Evolutionary conservation across 805 yeast species (phyloP), one percentile per base, ranked within the genome.

Genomic region (Kuraishia ogatae): DNA sequence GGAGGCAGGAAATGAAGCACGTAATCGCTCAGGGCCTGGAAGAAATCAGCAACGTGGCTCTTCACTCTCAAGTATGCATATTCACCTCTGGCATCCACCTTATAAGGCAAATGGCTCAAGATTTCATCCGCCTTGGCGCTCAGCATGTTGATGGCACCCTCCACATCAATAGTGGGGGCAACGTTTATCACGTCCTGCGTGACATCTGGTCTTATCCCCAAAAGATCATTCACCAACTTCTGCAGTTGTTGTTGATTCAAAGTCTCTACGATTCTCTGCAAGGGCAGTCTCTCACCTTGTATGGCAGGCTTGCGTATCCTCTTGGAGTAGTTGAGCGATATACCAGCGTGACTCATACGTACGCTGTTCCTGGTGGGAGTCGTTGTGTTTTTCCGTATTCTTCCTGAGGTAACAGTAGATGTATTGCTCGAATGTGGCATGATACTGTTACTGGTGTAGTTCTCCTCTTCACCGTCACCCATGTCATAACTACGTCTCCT

Each of bases 51-150:
- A 58, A 88, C 77, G 56, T 74, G 69, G 6, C 86, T 80, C 62
- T 87, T 83, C 43, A 90, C 87, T 55, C 96, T 75, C 56, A 87
- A 69, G 66, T 82, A 89, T 3, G 92, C 82, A 64, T 89, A 89
- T 66, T 89, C 96, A 51, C 87, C 81, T 43, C 79, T 74, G 10
- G 78, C 74, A 61, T 87, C 91, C 59, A 89, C 89, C 60, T 84
- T 84, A 66, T 87, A 89, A 1, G 97, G 97, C 59, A 90, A 68
- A 57, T 78, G 75, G 10, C 66, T 66, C 21, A 71, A 61, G 26
- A 88, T 79, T 3, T 63, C 64, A 21, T 74, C 65, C 51, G 79
- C 70, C 62, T 83, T 81, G 6, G 64, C 61, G 46, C 71, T 66
- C 53, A 90, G 71, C 48, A 81, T 72, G 11, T 69, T 72, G 10